phyloP scores from a whole-genome alignment of 108 stramenopile genomes.

The Chaetoceros muelleri region DNA sequence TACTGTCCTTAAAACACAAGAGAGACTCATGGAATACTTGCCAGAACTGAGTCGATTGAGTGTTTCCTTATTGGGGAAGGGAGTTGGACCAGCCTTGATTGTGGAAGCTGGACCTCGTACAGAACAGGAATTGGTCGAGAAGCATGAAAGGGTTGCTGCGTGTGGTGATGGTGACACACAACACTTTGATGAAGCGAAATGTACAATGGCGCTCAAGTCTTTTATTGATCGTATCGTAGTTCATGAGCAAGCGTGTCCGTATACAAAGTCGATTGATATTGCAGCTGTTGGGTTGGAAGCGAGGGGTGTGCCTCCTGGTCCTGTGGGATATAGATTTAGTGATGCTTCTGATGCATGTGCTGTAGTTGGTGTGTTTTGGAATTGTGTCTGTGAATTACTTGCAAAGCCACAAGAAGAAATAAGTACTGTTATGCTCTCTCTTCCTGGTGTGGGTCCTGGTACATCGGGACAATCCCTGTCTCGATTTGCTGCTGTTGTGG shows the following conservation, averaged over 20 bases:
- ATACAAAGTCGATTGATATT: slow-evolving; percentile 24
- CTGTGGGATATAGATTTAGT: slow-evolving; percentile 42
- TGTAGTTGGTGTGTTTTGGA: slow-evolving; percentile 66
- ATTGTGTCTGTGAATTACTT: slow-evolving; percentile 58
- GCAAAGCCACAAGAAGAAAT: slow-evolving; percentile 27
- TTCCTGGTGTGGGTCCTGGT: slow-evolving; percentile 33
- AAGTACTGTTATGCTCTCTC: slow-evolving; percentile 31
- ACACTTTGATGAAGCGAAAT: slow-evolving; percentile 27
- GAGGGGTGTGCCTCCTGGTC: slow-evolving; percentile 26
- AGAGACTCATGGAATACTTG: slow-evolving; percentile 33
- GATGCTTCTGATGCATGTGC: slow-evolving; percentile 28
- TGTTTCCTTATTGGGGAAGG: slow-evolving; percentile 54
- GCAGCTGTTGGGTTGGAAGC: slow-evolving; percentile 30
- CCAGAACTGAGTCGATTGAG: slow-evolving; percentile 56
- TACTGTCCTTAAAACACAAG: slow-evolving; percentile 41
- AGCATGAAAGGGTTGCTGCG: slow-evolving; percentile 7
- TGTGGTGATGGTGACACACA: slow-evolving; percentile 9
- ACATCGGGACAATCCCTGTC: slow-evolving; percentile 15
- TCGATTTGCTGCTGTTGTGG: slow-evolving; percentile 53
- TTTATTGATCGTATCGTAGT: slow-evolving; percentile 53
- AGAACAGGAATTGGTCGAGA: slow-evolving; percentile 14
- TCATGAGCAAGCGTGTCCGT: slow-evolving; percentile 30
- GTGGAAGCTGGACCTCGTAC: slow-evolving; percentile 41
- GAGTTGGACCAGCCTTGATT: slow-evolving; percentile 62
- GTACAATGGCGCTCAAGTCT: slow-evolving; percentile 37